Conservation (phyloP, 208 protist species). For the Trichomonas vaginalis region DNA sequence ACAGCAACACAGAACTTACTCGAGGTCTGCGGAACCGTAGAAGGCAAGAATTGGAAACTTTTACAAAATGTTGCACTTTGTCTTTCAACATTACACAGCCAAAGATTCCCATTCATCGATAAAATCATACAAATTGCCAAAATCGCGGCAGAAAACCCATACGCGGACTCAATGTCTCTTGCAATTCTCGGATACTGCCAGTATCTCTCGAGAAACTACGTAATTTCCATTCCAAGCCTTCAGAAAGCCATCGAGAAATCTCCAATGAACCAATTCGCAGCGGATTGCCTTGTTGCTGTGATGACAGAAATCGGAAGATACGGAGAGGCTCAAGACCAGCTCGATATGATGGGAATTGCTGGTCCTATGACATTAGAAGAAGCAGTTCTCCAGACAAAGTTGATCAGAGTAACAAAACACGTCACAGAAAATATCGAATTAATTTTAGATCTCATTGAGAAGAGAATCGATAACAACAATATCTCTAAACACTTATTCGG, state of each 20-base stretch:
- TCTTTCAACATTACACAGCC: neutral
- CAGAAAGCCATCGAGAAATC: neutral
- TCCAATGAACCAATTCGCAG: neutral
- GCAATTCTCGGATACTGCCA: neutral
- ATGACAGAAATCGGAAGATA: neutral
- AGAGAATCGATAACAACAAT: neutral
- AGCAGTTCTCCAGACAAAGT: neutral
- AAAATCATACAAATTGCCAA: neutral
- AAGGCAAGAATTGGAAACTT: neutral
- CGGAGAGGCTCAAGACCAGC: neutral
- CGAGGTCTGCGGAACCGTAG: neutral
- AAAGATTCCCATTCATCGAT: neutral
- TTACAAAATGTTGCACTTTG: neutral
- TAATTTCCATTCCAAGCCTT: neutral
- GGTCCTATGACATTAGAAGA: neutral
- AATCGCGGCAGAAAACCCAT: neutral
- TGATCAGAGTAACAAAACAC: neutral
- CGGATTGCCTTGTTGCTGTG: neutral
- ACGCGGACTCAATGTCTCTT: neutral
- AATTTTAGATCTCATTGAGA: neutral
- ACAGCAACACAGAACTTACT: neutral
- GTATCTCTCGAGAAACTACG: neutral
- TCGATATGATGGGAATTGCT: neutral
- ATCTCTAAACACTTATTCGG: neutral
- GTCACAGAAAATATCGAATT: neutral